Evolutionary conservation across 140 eudicot species (phyloP), one percentile per base, ranked within the genome.

Genomic region (Flaveria floridana): DNA sequence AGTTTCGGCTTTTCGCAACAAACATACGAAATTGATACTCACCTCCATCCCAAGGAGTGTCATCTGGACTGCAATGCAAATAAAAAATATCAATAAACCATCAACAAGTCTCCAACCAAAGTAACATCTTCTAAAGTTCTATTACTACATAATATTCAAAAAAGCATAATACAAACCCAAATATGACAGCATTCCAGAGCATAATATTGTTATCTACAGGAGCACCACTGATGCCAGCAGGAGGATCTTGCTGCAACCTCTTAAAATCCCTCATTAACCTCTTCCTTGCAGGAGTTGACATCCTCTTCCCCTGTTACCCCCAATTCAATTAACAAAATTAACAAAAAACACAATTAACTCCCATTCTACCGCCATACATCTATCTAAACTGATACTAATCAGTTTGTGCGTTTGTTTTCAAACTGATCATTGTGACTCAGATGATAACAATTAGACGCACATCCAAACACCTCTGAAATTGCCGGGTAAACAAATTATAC

Each of bases 11-110:
- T 26, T 26, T 26, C 30, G 30, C 30, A 26, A 26, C 30, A 26
- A 0, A 26, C 30, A 26, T 26, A 26, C 30, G 3, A 26, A 26
- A 26, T 26, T 26, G 34, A 30, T 30, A 69, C 74, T 19, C 30
- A 87, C 93, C 93, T 80, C 89, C 88, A 66, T 87, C 86, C 89
- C 93, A 87, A 61, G 93, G 89, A 62, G 93, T 85, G 21, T 85
- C 89, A 80, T 87, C 93, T 1, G 93, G 93, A 11, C 93, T 87
- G 85, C 85, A 87, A 80, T 25, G 16, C 65, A 73, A 70, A 74
- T 12, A 70, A 1, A 30, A 37, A 23, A 3, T 3, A 30, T 30
- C 6, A 30, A 30, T 30, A 30, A 30, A 30, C 37, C 37, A 30
- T 30, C 37, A 30, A 30, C 37, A 3, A 3, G 37, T 30, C 37